Conservation (phyloP, 1,139 yeast species). For the Candida albicans region DNA sequence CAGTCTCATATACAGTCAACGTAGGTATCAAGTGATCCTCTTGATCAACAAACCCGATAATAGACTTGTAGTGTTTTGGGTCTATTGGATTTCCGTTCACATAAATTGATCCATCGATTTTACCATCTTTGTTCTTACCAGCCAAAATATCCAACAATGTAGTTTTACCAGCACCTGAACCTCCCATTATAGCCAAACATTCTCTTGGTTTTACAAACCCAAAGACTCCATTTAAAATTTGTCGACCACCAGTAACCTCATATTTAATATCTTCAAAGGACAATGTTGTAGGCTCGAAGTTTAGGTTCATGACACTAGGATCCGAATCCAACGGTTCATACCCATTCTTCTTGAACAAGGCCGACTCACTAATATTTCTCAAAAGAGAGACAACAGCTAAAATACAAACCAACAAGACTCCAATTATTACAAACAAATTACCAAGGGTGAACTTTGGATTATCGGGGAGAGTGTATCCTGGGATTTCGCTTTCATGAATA, state of each 20-base stretch:
- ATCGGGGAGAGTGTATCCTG: slow-evolving; percentile 79
- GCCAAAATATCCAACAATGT: slow-evolving; percentile 89
- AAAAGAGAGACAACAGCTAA: slow-evolving; percentile 42
- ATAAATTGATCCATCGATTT: slow-evolving; percentile 59
- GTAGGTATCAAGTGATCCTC: slow-evolving; percentile 91
- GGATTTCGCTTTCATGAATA: slow-evolving; percentile 86
- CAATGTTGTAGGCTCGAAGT: slow-evolving; percentile 73
- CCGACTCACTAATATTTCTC: slow-evolving; percentile 60
- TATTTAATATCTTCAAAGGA: slow-evolving; percentile 75
- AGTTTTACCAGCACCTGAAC: slow-evolving; percentile 98
- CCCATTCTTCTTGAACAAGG: slow-evolving; percentile 49
- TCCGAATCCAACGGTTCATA: slow-evolving; percentile 34
- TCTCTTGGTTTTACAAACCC: slow-evolving; percentile 87
- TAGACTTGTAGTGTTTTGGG: slow-evolving; percentile 52
- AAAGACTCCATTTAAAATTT: slow-evolving; percentile 59
- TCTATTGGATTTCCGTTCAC: slow-evolving; percentile 65
- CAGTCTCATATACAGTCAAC: slow-evolving; percentile 92
- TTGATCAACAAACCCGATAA: slow-evolving; percentile 96
- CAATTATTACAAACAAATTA: slow-evolving; percentile 50
- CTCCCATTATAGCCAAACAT: slow-evolving; percentile 95
- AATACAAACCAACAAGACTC: slow-evolving; percentile 46
- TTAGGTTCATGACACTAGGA: slow-evolving; percentile 45
- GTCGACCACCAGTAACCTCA: slow-evolving; percentile 46
- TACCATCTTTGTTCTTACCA: slow-evolving; percentile 79
- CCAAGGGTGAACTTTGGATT: slow-evolving; percentile 49